Conservation (phyloP, 1,284 basidiomycete species). For the Schizopora paradoxa region DNA sequence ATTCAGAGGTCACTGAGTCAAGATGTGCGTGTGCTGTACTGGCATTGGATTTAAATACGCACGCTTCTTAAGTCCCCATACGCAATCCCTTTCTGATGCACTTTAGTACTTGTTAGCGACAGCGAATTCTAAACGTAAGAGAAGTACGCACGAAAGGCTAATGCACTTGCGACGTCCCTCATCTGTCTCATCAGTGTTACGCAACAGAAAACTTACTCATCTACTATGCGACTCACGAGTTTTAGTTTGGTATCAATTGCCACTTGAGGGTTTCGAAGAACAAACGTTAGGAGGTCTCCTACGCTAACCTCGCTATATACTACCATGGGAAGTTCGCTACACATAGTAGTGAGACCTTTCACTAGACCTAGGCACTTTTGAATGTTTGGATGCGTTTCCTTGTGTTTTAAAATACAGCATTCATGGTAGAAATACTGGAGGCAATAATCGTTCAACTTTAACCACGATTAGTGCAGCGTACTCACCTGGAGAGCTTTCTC, state of each 20-base stretch:
- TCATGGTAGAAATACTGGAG: slow-evolving; percentile 8
- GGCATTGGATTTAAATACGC: background rate
- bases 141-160: slow-evolving; percentile 1
- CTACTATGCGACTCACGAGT: background rate
- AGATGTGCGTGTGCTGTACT: background rate
- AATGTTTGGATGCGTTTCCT: background rate
- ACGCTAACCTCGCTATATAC: background rate
- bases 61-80: slow-evolving; percentile 7
- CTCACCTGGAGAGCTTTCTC: no score
- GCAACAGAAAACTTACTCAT: background rate
- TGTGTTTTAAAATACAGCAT: slow-evolving; percentile 1
- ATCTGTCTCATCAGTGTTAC: background rate
- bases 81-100: background rate
- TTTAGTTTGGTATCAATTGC: background rate
- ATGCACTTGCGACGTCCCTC: background rate
- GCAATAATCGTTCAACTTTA: background rate
- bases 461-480: no score
- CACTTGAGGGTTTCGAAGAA: background rate
- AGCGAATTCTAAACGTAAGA: no score
- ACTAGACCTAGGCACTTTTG: background rate
- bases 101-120: background rate
- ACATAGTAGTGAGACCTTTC: background rate
- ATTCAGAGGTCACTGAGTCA: background rate
- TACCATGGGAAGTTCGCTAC: slow-evolving; percentile 1
- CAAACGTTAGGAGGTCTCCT: background rate